Conservation (phyloP, 1,284 basidiomycete genomes). For the Rhizoctonia solani region DNA sequence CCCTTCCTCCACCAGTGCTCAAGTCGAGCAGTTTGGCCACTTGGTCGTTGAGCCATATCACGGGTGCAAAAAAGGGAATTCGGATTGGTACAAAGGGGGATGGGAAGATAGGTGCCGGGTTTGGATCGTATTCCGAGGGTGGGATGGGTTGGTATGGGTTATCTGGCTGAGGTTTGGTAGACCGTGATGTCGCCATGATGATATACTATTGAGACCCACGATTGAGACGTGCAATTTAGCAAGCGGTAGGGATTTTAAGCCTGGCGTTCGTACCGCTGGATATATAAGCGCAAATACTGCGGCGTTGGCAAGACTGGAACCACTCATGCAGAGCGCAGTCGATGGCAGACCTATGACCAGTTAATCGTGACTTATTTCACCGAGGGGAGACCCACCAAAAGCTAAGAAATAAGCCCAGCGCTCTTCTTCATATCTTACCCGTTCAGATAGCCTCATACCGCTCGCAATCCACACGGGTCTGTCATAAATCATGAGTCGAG, state of each 20-base stretch:
- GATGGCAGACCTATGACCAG: slow-evolving; percentile 62
- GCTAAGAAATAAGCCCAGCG: slow-evolving; percentile 84
- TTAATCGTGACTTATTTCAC: neutral
- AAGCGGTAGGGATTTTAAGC: neutral
- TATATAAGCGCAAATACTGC: slow-evolving; percentile 78
- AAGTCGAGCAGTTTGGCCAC: slow-evolving; percentile 66
- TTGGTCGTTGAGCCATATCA: slow-evolving; percentile 74
- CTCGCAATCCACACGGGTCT: slow-evolving; percentile 80
- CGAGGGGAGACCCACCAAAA: slow-evolving; percentile 58
- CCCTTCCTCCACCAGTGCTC: slow-evolving; percentile 44
- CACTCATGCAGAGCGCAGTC: slow-evolving; percentile 69
- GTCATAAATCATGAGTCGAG: neutral
- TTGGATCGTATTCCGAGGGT: slow-evolving; percentile 44
- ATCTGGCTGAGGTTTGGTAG: slow-evolving; percentile 63
- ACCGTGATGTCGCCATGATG: slow-evolving; percentile 78
- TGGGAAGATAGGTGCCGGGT: slow-evolving; percentile 52
- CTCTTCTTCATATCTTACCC: slow-evolving; percentile 77
- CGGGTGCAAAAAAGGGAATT: slow-evolving; percentile 69
- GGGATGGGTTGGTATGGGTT: slow-evolving; percentile 70
- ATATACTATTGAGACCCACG: slow-evolving; percentile 58
- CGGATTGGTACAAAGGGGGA: slow-evolving; percentile 73
- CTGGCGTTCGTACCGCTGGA: slow-evolving; percentile 60
- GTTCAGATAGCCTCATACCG: slow-evolving; percentile 64
- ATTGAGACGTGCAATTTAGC: slow-evolving; percentile 38
- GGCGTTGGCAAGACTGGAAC: slow-evolving; percentile 71